phyloP scores from a whole-genome alignment of 768 basidiomycete species.

The Lyophyllum semitale region DNA sequence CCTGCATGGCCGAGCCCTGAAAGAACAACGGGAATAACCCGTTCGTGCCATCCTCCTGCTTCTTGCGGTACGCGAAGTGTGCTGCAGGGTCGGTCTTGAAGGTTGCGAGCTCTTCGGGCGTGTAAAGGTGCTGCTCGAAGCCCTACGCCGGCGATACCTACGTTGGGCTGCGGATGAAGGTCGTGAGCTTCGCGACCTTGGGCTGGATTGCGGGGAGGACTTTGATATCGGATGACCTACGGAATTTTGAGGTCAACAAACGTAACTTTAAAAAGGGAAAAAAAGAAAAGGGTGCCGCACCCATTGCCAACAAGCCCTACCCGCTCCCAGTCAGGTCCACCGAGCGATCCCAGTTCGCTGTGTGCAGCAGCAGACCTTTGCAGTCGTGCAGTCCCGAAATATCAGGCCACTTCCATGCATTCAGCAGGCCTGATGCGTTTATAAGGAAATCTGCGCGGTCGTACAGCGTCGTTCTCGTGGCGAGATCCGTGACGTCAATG shows the following conservation, averaged over 20 bases:
- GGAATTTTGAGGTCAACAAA: neutral
- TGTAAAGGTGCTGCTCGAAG: too few species aligned
- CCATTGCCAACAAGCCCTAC: too few species aligned
- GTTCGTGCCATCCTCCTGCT: too few species aligned
- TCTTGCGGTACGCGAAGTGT: conserved; percentile 43
- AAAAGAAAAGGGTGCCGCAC: too few species aligned
- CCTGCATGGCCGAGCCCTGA: conserved; percentile 33
- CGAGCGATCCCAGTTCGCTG: conserved; percentile 29
- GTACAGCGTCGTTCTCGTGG: conserved; percentile 11
- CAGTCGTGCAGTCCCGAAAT: conserved; percentile 34
- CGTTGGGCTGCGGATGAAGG: too few species aligned
- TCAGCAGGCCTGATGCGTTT: too few species aligned
- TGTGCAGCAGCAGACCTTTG: conserved; percentile 35
- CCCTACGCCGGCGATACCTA: conserved; percentile 31
- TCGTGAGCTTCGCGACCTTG: too few species aligned
- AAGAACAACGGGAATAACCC: conserved; percentile 31
- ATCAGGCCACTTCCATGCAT: conserved; percentile 40
- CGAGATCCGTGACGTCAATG: conserved; percentile 28
- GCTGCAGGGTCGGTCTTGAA: conserved; percentile 39
- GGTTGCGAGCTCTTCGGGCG: conserved; percentile 39
- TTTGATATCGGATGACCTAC: conserved; percentile 35
- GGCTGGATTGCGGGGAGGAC: too few species aligned
- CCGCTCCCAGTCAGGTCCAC: conserved; percentile 34
- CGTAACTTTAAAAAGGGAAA: conserved; percentile 14
- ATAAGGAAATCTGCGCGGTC: conserved; percentile 34